Base-by-base conservation (phyloP, 2,329 filamentous ascomycete genomes). In the Plenodomus lindquistii region DNA sequence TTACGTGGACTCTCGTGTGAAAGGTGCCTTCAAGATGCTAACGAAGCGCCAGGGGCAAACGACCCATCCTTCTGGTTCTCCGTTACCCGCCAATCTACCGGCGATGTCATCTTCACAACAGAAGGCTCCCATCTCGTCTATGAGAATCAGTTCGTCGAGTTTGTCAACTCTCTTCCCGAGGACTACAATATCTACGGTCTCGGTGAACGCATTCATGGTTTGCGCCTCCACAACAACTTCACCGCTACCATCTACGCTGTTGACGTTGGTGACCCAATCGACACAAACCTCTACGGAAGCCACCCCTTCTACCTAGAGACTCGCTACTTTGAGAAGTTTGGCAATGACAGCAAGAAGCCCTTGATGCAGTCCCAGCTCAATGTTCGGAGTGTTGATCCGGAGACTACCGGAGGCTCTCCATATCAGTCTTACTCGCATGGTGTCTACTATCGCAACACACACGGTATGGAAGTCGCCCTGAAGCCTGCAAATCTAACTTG, bases 261-360 rank as follows among this genome's bases (percentile, higher is more conserved):
- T 15, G 88, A 92, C 70, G 79, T 80, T 22, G 86, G 81, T 7
- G 85, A 88, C 60, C 79, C 81, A 5, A 81, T 85, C 34, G 84
- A 84, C 51, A 54, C 61, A 11, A 92, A 92, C 59, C 76, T 91
- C 5, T 94, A 94, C 60, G 88, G 89, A 6, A 81, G 78, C 35
- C 89, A 94, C 59, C 86, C 89, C 0, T 84, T 92, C 63, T 94
- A 93, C 65, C 75, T 92, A 3, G 89, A 93, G 54, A 92, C 88
- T 1, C 80, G 88, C 48, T 93, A 91, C 71, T 90, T 85, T 59
- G 79, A 85, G 54, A 73, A 80, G 10, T 75, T 81, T 40, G 50
- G 69, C 1, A 66, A 73, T 1, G 79, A 79, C 3, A 71, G 75
- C 24, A 73, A 81, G 40, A 77, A 73, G 1, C 81, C 86, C 19